Conservation (phyloP, 2,329 filamentous ascomycete species). For the Fonsecaea monophora region DNA sequence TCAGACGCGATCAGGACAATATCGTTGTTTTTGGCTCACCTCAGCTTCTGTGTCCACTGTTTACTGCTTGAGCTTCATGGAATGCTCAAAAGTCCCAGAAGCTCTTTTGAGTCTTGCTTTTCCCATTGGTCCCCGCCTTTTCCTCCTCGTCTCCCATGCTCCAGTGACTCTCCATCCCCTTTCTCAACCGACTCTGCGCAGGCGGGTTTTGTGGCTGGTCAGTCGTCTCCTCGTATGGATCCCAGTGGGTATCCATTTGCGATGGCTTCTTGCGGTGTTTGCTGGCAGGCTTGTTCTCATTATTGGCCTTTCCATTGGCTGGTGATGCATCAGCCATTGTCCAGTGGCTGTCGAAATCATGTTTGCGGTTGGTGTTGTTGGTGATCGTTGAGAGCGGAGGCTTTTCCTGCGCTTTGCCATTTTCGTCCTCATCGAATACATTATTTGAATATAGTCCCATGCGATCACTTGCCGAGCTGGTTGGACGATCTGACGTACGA, state of each 20-base stretch:
- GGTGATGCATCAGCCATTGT: conserved; percentile 73
- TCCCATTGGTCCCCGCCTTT: conserved; percentile 13
- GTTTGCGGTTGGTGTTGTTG: conserved; percentile 74
- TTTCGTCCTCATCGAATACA: conserved; percentile 69
- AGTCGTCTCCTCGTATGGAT: conserved; percentile 49
- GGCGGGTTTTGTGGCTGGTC: conserved; percentile 42
- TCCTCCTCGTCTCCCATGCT: conserved; percentile 31
- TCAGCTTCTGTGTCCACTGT: background rate
- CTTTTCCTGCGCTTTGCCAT: conserved; percentile 44
- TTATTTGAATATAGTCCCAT: conserved; percentile 79
- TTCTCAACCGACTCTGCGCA: conserved; percentile 24
- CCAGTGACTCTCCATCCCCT: conserved; percentile 44
- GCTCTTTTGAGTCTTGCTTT: conserved; percentile 31
- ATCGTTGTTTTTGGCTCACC: background rate
- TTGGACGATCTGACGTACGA: conserved; percentile 42
- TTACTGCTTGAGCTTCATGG: background rate
- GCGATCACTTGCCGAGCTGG: conserved; percentile 53
- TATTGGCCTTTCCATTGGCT: conserved; percentile 49
- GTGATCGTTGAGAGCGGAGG: conserved; percentile 69
- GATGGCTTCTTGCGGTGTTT: conserved; percentile 72
- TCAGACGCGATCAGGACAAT: conserved; percentile 1
- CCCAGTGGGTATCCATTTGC: conserved; percentile 69
- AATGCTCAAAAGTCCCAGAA: conserved; percentile 40
- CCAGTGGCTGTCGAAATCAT: conserved; percentile 81
- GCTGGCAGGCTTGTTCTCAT: conserved; percentile 54